These are phyloP conservation scores for Emmonsia crescens DNA, from an alignment of 2,329 filamentous ascomycete genomes.

Conservation along the genomic window DNA sequence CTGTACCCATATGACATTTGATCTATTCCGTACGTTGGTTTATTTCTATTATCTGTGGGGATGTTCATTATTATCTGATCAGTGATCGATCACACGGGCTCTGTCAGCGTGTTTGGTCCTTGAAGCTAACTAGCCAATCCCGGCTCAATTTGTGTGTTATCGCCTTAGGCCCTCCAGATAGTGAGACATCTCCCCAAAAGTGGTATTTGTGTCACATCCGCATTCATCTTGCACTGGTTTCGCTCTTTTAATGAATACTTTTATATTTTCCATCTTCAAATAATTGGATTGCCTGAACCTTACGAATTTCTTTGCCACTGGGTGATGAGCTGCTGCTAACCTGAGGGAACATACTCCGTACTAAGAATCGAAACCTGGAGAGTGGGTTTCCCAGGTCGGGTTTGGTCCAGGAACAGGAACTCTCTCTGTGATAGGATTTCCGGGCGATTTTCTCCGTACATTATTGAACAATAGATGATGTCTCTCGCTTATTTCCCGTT, in stretches of 20 bases:
- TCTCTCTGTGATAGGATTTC: not conserved
- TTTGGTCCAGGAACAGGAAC: not conserved
- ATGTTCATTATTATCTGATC: not conserved
- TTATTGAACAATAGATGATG: not conserved
- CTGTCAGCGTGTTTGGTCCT: not conserved
- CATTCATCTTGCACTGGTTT: not conserved
- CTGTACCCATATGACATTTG: not conserved
- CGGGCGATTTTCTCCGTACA: not conserved
- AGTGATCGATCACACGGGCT: not conserved
- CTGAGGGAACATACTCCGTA: not conserved
- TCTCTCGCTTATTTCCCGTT: not conserved
- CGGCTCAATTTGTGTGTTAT: not conserved
- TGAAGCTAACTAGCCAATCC: not conserved
- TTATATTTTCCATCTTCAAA: not conserved
- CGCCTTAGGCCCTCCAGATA: not conserved
- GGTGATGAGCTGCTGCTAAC: not conserved
- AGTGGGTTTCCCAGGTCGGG: not conserved
- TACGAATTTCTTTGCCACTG: not conserved
- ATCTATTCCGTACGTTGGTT: not conserved
- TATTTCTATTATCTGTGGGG: not conserved
- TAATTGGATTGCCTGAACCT: not conserved
- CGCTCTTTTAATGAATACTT: not conserved
- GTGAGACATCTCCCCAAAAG: conserved; percentile 1
- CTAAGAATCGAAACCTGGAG: not conserved
- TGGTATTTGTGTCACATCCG: not conserved